phyloP scores from a whole-genome alignment of 768 basidiomycete genomes.

The Hortiboletus campestris region DNA sequence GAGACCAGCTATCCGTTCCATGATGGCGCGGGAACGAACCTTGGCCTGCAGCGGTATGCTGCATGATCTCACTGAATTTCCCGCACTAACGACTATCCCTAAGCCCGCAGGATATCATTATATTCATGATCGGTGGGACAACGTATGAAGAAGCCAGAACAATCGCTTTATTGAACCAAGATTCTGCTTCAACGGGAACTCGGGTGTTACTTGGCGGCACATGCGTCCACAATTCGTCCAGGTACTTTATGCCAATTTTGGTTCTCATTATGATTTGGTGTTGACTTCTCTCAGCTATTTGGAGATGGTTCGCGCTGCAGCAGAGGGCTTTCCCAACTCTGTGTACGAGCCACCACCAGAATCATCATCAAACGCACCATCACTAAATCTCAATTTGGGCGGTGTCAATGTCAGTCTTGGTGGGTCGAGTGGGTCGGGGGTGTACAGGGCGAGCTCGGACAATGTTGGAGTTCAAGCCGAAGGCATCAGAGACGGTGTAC shows the following conservation, averaged over 20 bases:
- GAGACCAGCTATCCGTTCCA: constrained; percentile 92
- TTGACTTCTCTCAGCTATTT: constrained; percentile 58
- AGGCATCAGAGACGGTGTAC: constrained; percentile 85
- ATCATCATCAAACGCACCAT: constrained; percentile 66
- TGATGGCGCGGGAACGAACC: constrained; percentile 65
- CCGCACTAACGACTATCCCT: background rate
- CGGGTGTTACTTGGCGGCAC: constrained; percentile 90
- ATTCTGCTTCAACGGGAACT: constrained; percentile 60
- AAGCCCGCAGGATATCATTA: constrained; percentile 93
- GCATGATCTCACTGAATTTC: background rate
- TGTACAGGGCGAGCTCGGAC: constrained; percentile 81
- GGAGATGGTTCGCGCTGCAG: constrained; percentile 81
- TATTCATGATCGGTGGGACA: constrained; percentile 95
- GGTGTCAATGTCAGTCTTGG: constrained; percentile 93
- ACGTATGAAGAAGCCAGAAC: constrained; percentile 94
- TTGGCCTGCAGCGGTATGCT: constrained; percentile 66
- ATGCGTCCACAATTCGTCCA: constrained; percentile 91
- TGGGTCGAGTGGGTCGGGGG: constrained; percentile 77
- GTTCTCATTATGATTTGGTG: background rate
- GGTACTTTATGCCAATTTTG: constrained; percentile 44
- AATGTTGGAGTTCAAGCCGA: constrained; percentile 76
- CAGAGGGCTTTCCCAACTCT: constrained; percentile 55
- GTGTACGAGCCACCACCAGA: constrained; percentile 78
- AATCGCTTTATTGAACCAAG: constrained; percentile 84
- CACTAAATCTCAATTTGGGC: constrained; percentile 89